Base-by-base conservation (phyloP, 805 yeast genomes). In the Lachancea meyersii region DNA sequence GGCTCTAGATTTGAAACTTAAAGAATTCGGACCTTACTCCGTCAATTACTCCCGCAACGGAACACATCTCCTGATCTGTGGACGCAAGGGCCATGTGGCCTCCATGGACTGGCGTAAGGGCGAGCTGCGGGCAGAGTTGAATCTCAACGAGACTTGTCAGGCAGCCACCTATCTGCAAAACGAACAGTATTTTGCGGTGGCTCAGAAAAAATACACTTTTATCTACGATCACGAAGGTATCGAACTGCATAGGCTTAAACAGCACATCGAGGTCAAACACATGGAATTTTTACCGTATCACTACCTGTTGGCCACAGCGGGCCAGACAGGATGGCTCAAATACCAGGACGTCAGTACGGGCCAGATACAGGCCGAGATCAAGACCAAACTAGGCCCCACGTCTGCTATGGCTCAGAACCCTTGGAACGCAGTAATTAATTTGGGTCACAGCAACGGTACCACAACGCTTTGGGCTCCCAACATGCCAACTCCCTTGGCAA, bases 311-410 rank as follows among this genome's bases (percentile, higher is more conserved):
- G 88, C 82, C 1, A 78, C 96, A 1, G 87, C 95, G 1, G 97
- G 98, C 32, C 80, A 84, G 53, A 78, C 95, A 2, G 96, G 96
- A 5, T 84, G 73, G 64, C 71, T 93, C 47, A 86, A 85, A 65
- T 93, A 86, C 64, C 97, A 93, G 58, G 98, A 93, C 64, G 94
- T 89, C 2, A 82, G 96, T 3, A 93, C 97, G 0, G 98, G 98
- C 47, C 76, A 72, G 36, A 67, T 87, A 26, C 93, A 89, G 1
- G 72, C 87, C 34, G 97, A 93, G 61, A 68, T 80, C 23, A 75
- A 89, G 58, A 88, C 97, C 7, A 87, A 84, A 61, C 64, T 86
- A 49, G 98, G 98, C 1, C 95, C 97, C 16, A 84, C 96, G 0
- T 80, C 81, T 37, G 75, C 91, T 5, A 79, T 91, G 88, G 70